Conservation (phyloP, 1,284 basidiomycete genomes). For the Melampsora larici-populina region DNA sequence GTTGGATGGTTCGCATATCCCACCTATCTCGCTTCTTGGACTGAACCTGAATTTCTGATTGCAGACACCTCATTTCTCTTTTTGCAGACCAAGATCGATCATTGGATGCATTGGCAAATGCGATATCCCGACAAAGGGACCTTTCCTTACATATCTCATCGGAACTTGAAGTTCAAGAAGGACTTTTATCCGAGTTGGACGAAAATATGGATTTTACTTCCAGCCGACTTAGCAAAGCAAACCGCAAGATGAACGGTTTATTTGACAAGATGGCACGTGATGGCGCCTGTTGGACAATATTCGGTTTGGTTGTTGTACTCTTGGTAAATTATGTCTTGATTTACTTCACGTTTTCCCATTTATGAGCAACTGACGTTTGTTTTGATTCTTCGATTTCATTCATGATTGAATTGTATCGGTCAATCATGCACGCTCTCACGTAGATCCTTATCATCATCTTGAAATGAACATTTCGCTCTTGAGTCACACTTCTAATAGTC, state of each 20-base stretch:
- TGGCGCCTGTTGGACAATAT: constrained; percentile 43
- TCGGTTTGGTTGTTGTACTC: constrained; percentile 35
- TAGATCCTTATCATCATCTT: neutral
- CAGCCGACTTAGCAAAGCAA: constrained; percentile 20
- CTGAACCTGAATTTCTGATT: no score
- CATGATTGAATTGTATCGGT: neutral
- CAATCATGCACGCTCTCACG: neutral
- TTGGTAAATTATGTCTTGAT: constrained; percentile 12
- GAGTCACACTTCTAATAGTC: neutral
- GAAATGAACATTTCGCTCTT: neutral
- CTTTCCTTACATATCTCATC: constrained; percentile 39
- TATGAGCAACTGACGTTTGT: neutral
- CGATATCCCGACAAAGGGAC: constrained; percentile 37
- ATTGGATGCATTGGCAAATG: constrained; percentile 38
- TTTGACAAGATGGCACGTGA: constrained; percentile 39
- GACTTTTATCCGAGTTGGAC: constrained; percentile 36
- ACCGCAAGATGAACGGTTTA: constrained; percentile 27
- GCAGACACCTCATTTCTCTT: neutral
- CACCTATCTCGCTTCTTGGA: neutral
- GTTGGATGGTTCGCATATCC: constrained; percentile 20
- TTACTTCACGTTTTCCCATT: neutral
- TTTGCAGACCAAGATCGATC: constrained; percentile 39
- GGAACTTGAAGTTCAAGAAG: constrained; percentile 40
- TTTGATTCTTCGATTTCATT: neutral
- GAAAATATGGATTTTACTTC: constrained; percentile 39